These are phyloP conservation scores for Rubroshorea leprosula DNA, from an alignment of 345 rosid genomes.

Conservation along the genomic window DNA sequence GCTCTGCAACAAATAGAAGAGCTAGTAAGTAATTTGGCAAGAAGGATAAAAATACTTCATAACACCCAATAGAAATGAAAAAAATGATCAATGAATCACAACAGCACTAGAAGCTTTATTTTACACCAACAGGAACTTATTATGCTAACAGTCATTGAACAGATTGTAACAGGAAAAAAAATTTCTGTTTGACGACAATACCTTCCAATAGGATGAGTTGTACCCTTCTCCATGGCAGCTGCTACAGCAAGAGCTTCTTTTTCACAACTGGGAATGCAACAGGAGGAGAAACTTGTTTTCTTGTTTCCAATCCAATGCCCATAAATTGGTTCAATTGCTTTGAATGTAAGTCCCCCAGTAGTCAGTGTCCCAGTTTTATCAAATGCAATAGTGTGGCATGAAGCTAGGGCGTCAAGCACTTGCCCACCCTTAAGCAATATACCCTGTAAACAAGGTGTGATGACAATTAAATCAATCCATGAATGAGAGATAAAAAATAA, in stretches of 20 bases:
- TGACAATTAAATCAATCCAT: background rate
- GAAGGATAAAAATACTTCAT: background rate
- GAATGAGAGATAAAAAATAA: background rate
- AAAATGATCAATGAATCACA: background rate
- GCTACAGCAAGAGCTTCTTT: constrained; percentile 98
- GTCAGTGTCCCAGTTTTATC: constrained; percentile 99
- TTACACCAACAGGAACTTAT: too few relatives aligned
- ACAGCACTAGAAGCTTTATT: background rate
- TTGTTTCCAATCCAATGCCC: constrained; percentile 49
- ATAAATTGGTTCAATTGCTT: constrained; percentile 91
- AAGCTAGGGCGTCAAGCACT: constrained; percentile 88
- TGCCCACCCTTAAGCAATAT: constrained; percentile 95
- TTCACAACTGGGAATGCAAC: constrained; percentile 89
- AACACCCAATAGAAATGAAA: constrained; percentile 6
- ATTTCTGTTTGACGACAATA: constrained; percentile 22
- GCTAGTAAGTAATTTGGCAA: background rate
- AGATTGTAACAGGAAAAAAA: too few relatives aligned
- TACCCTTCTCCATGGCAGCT: constrained; percentile 99
- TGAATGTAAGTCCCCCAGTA: constrained; percentile 89
- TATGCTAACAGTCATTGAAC: too few relatives aligned
- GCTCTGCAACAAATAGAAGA: constrained; percentile 52
- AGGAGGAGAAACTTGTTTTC: constrained; percentile 28
- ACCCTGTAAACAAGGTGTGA: constrained; percentile 41
- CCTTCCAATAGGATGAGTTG: constrained; percentile 99
- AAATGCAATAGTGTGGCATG: constrained; percentile 89